Evolutionary conservation across 345 rosid species (phyloP).

Genomic region (Gossypium longicalyx): DNA sequence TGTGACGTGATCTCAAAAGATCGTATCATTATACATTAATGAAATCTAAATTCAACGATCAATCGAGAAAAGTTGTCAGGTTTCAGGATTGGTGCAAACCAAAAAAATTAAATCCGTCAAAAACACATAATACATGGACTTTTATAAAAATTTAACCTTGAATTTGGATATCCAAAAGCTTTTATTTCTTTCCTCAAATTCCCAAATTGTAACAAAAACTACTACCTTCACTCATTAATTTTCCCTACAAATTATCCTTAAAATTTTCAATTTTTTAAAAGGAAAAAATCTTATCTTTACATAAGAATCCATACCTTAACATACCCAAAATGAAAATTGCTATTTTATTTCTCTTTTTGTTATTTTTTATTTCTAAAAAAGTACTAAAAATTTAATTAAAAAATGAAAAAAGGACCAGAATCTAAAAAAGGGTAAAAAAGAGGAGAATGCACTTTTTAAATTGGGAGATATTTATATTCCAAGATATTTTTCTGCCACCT

Average conservation of each 20-base stretch:
- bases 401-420: not conserved
- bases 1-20: too few species aligned
- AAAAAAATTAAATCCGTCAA: too few species aligned
- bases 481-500: slow-evolving; percentile 1
- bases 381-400: not conserved
- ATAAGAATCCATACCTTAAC: not conserved
- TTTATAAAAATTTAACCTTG: too few species aligned
- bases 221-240: not conserved
- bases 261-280: too few species aligned
- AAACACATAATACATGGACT: too few species aligned
- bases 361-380: not conserved
- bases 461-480: not conserved
- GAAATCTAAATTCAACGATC: too few species aligned
- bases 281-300: too few species aligned
- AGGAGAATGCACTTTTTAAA: not conserved
- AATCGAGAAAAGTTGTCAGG: too few species aligned
- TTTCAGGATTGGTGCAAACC: too few species aligned
- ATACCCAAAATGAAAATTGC: not conserved
- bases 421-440: not conserved
- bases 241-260: not conserved
- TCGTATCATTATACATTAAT: too few species aligned
- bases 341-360: not conserved
- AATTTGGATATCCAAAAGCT: not conserved
- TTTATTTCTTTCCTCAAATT: not conserved
- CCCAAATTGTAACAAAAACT: not conserved